Conservation (phyloP, 768 basidiomycete genomes). For the Russula vinacea region DNA sequence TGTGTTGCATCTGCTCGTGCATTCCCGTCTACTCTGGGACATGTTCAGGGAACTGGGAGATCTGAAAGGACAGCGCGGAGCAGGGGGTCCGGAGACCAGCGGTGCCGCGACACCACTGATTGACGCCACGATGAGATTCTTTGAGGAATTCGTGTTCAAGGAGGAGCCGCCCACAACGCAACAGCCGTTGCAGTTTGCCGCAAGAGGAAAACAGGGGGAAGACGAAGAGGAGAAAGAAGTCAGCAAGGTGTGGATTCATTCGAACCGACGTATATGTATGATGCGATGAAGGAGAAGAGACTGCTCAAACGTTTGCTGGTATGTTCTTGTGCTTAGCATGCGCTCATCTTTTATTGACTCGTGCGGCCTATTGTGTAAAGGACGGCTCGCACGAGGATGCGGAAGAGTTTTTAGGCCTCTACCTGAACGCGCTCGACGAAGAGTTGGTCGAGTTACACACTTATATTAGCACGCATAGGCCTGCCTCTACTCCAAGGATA, state of each 20-base stretch:
- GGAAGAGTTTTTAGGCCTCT: conserved; percentile 97
- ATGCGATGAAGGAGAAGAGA: conserved; percentile 90
- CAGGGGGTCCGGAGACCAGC: conserved; percentile 31
- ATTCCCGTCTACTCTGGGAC: conserved; percentile 80
- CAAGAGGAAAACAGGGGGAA: conserved; percentile 40
- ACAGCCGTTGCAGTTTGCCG: conserved; percentile 9
- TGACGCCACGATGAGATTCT: conserved; percentile 65
- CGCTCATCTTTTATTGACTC: not conserved
- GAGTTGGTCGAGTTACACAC: conserved; percentile 69
- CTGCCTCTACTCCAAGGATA: conserved; percentile 34
- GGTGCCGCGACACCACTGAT: conserved; percentile 51
- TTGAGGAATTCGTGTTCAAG: conserved; percentile 63
- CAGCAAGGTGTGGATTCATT: conserved; percentile 63
- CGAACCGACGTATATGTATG: conserved; percentile 81
- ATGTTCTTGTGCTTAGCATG: conserved; percentile 33
- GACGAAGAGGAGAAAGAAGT: conserved; percentile 32
- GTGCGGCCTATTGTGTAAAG: conserved; percentile 37
- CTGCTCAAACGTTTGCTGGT: conserved; percentile 91
- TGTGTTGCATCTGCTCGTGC: conserved; percentile 85
- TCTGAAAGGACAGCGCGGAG: conserved; percentile 37
- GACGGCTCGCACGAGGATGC: conserved; percentile 96
- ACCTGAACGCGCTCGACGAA: conserved; percentile 90
- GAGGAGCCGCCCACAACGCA: conserved; percentile 32
- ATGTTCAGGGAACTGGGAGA: conserved; percentile 71
- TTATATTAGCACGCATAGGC: conserved; percentile 42